phyloP scores from a whole-genome alignment of 164 flowering plant species.

The Vitis vinifera region ASM3070453v1 NC_081810.1:20752001-20752500 shows the following conservation, averaged over 20 bases:
- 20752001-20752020: too few species aligned
- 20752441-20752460: conserved; percentile 62
- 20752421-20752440: conserved; percentile 75
- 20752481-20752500: conserved; percentile 75
- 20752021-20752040: too few species aligned
- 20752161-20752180: conserved; percentile 11
- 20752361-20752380: conserved; percentile 84
- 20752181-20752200: conserved; percentile 44
- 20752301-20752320: conserved; percentile 56
- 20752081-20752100: background rate
- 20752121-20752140: background rate
- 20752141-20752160: too few species aligned
- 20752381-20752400: conserved; percentile 85
- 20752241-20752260: conserved; percentile 20
- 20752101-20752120: background rate
- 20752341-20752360: conserved; percentile 78
- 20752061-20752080: too few species aligned
- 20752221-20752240: conserved; percentile 27
- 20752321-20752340: conserved; percentile 75
- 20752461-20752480: conserved; percentile 81
- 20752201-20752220: conserved; percentile 32
- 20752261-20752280: conserved; percentile 44
- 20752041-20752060: too few species aligned
- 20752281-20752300: conserved; percentile 79
- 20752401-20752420: conserved; percentile 84